Conservation (phyloP, 2,329 filamentous ascomycete species). For the Canariomyces notabilis region DNA sequence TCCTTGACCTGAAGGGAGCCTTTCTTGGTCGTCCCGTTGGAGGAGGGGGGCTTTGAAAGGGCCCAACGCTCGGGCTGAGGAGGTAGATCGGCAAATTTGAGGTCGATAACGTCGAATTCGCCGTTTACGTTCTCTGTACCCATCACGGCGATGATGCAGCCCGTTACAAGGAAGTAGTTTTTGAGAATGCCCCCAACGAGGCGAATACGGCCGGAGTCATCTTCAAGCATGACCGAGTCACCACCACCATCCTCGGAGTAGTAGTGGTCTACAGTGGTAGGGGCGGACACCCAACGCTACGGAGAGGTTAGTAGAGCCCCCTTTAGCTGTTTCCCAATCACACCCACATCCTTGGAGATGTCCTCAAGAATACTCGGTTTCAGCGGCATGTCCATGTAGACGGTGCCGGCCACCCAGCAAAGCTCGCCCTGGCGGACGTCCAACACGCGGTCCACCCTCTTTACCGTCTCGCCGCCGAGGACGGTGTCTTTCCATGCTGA, state of each 20-base stretch:
- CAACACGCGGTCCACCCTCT: constrained; percentile 78
- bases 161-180: constrained; percentile 74
- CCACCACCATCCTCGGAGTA: constrained; percentile 51
- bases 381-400: constrained; percentile 95
- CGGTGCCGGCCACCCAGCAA: constrained; percentile 90
- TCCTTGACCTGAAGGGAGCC: constrained; percentile 36
- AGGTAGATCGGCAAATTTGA: constrained; percentile 81
- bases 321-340: not conserved
- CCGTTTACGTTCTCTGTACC: constrained; percentile 90
- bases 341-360: constrained; percentile 78
- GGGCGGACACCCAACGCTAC: constrained; percentile 84
- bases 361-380: constrained; percentile 97
- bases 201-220: constrained; percentile 84
- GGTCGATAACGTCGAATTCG: constrained; percentile 86
- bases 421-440: constrained; percentile 93
- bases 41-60: constrained; percentile 46
- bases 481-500: constrained; percentile 74
- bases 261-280: constrained; percentile 73
- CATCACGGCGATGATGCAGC: constrained; percentile 89
- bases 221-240: constrained; percentile 81
- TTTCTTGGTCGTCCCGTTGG: constrained; percentile 30
- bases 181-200: constrained; percentile 68
- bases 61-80: constrained; percentile 79
- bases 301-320: not conserved
- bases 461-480: constrained; percentile 69